Base-by-base conservation (phyloP, 1,139 yeast genomes). In the Scheffersomyces cryptocercus region DNA sequence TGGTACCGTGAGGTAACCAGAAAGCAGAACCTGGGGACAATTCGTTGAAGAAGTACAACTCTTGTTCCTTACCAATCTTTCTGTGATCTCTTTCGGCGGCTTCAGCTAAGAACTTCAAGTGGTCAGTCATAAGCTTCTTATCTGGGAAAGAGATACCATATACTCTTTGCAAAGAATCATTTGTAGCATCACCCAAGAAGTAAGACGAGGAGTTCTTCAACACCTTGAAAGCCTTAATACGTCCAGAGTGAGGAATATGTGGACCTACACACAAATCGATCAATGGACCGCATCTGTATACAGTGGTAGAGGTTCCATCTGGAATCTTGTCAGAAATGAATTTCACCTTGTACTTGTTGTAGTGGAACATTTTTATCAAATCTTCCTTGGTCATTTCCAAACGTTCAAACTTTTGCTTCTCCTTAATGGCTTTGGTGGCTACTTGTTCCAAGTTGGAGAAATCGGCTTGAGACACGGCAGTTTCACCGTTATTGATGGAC, bases 111-210 rank as follows among this genome's bases (percentile, higher is more conserved):
- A 93, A 95, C 67, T 90, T 88, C 72, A 93, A 71, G 65, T 95
- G 97, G 58, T 88, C 98, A 58, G 89, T 95, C 96, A 95, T 88
- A 59, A 84, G 81, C 71, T 91, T 90, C 78, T 95, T 93, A 68
- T 93, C 99, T 50, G 99, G 99, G 90, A 95, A 95, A 15, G 98
- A 88, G 52, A 93, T 85, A 81, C 99, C 99, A 64, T 95, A 95
- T 46, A 95, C 82, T 77, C 99, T 88, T 74, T 95, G 99, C 67
- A 95, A 79, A 12, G 98, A 90, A 65, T 95, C 99, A 64, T 95
- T 93, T 55, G 76, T 76, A 44, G 96, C 73, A 59, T 93, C 97
- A 68, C 98, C 99, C 62, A 90, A 75, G 78, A 95, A 95, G 73
- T 95, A 95, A 41, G 97, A 90, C 2, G 98, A 85, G 24, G 98